phyloP scores from a whole-genome alignment of 2,329 filamentous ascomycete genomes.

The Monilinia fructicola region DNA sequence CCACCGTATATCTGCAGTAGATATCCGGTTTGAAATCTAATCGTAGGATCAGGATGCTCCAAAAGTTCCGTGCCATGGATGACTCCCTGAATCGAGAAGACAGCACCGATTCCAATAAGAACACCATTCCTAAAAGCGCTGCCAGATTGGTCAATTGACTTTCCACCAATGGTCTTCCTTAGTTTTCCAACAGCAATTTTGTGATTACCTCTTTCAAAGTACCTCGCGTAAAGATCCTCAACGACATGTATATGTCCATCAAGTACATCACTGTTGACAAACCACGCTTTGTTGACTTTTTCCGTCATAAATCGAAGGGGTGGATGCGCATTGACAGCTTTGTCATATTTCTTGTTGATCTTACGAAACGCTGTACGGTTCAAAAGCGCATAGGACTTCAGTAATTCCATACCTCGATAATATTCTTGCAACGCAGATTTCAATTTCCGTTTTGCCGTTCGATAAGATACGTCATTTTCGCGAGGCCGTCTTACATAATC shows the following conservation, averaged over 20 bases:
- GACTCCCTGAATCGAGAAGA: constrained; percentile 66
- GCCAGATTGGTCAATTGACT: constrained; percentile 54
- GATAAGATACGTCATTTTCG: constrained; percentile 71
- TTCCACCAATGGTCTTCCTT: constrained; percentile 65
- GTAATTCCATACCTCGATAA: constrained; percentile 84
- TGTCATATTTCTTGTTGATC: constrained; percentile 99
- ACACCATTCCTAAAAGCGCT: constrained; percentile 63
- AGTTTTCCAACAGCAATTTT: constrained; percentile 90
- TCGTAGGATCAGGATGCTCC: constrained; percentile 48
- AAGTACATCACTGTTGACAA: constrained; percentile 83
- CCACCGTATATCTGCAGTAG: constrained; percentile 89
- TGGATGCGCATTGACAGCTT: constrained; percentile 76
- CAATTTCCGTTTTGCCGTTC: constrained; percentile 84
- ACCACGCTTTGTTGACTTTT: constrained; percentile 86
- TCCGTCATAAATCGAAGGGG: constrained; percentile 82
- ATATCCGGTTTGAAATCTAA: constrained; percentile 60
- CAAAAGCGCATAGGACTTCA: constrained; percentile 86
- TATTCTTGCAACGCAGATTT: constrained; percentile 91
- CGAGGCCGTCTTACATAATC: constrained; percentile 52
- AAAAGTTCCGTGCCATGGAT: constrained; percentile 58
- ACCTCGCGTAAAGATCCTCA: constrained; percentile 90
- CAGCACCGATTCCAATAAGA: constrained; percentile 64
- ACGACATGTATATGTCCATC: constrained; percentile 77
- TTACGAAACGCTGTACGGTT: constrained; percentile 95
- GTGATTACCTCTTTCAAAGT: constrained; percentile 90